These are phyloP conservation scores for Quercus glauca DNA, from an alignment of 306 rosid genomes.

Conservation along the genomic window DNA sequence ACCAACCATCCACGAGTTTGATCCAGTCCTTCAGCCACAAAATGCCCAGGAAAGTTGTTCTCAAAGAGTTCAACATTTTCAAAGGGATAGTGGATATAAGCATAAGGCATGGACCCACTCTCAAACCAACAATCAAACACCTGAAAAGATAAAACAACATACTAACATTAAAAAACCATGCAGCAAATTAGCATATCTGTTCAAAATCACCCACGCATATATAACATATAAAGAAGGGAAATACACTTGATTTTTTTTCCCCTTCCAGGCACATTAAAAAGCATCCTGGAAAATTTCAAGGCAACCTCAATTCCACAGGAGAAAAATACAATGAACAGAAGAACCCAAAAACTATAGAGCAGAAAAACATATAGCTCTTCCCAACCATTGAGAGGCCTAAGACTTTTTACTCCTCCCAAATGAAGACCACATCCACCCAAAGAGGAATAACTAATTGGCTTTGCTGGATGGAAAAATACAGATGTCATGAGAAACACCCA, in stretches of 20 bases:
- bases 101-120: slow-evolving; percentile 99
- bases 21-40: slow-evolving; percentile 97
- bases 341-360: neutral
- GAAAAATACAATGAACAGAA: neutral
- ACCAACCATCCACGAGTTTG: slow-evolving; percentile 98
- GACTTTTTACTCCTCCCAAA: neutral
- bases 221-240: neutral
- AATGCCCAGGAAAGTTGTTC: slow-evolving; percentile 91
- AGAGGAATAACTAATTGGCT: neutral
- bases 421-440: neutral
- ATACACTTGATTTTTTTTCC: neutral
- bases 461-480: neutral
- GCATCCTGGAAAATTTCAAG: neutral
- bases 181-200: neutral
- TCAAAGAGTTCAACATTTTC: slow-evolving; percentile 84
- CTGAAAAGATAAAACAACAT: slow-evolving; percentile 41
- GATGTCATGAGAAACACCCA: neutral
- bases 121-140: slow-evolving; percentile 99
- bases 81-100: slow-evolving; percentile 94
- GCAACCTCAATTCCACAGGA: neutral
- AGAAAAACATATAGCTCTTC: neutral
- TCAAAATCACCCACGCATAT: neutral
- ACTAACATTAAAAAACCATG: slow-evolving; percentile 14
- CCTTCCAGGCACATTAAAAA: neutral
- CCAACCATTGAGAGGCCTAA: neutral